These are phyloP conservation scores for Phyllosticta capitalensis DNA, from an alignment of 2,329 filamentous ascomycete genomes.

Conservation along the genomic window DNA sequence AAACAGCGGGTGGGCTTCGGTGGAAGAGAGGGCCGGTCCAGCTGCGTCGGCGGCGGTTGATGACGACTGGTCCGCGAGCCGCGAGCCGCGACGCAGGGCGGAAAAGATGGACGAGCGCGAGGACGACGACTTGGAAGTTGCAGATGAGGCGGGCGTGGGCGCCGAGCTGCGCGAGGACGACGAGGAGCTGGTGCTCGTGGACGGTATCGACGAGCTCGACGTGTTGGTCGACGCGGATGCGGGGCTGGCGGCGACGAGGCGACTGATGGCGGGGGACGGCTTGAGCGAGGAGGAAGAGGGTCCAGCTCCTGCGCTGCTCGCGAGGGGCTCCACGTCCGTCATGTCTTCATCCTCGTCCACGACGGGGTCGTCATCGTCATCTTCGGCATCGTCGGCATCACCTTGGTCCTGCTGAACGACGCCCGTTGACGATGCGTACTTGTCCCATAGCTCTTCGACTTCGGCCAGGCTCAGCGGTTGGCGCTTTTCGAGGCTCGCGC, in stretches of 20 bases:
- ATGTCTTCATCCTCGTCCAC: slow-evolving; percentile 23
- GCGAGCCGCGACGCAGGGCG: slow-evolving; percentile 19
- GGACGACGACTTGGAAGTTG: slow-evolving; percentile 29
- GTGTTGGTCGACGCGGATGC: slow-evolving; percentile 36
- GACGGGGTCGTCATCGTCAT: slow-evolving; percentile 23
- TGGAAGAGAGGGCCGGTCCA: slow-evolving; percentile 17
- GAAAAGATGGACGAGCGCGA: slow-evolving; percentile 26
- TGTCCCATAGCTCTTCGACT: slow-evolving; percentile 60
- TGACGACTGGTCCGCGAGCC: slow-evolving; percentile 15
- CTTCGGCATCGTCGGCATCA: slow-evolving; percentile 18
- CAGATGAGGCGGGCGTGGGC: slow-evolving; percentile 34
- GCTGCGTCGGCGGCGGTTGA: slow-evolving; percentile 26
- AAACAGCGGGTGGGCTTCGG: slow-evolving; percentile 63
- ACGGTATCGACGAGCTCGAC: slow-evolving; percentile 38
- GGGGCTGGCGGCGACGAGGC: slow-evolving; percentile 32
- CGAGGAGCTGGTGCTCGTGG: slow-evolving; percentile 24
- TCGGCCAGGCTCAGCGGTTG: slow-evolving; percentile 56
- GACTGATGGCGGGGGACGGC: slow-evolving; percentile 36
- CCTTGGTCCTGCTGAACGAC: slow-evolving; percentile 13
- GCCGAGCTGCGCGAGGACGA: slow-evolving; percentile 21
- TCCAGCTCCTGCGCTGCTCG: neutral
- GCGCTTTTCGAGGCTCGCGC: slow-evolving; percentile 63
- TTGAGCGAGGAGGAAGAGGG: slow-evolving; percentile 10
- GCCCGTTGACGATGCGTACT: slow-evolving; percentile 33
- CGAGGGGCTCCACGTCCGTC: slow-evolving; percentile 18